phyloP scores from a whole-genome alignment of 352 stramenopile species.

The Pythium myriotylum region DNA sequence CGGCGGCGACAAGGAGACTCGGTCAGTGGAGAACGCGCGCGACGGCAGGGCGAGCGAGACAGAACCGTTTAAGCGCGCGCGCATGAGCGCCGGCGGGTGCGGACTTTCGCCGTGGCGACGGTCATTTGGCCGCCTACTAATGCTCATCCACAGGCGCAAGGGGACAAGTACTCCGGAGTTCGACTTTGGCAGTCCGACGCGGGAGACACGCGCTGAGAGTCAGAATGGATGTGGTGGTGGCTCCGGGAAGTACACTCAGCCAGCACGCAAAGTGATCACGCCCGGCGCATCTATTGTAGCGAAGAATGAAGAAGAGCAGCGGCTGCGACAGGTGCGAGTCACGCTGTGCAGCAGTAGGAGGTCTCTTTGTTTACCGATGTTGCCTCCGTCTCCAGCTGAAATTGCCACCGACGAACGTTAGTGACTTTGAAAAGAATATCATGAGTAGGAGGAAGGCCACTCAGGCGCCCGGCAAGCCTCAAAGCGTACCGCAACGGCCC shows the following conservation, averaged over 20 bases:
- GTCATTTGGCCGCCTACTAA: no score
- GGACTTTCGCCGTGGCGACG: neutral
- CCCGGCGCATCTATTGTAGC: slow-evolving; percentile 8
- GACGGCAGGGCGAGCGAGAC: slow-evolving; percentile 17
- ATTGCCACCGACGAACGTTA: neutral
- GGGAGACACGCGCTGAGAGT: no score
- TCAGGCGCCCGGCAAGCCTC: neutral
- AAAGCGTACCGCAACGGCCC: neutral
- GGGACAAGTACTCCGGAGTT: no score
- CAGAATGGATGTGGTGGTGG: neutral
- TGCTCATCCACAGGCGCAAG: no score
- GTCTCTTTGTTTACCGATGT: no score
- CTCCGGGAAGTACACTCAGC: slow-evolving; percentile 17
- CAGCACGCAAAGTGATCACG: neutral
- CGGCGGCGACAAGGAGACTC: neutral
- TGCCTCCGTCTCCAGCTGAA: neutral
- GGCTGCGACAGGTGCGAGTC: slow-evolving; percentile 17
- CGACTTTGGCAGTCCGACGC: no score
- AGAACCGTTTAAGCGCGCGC: slow-evolving; percentile 12
- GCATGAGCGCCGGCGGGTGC: slow-evolving; percentile 1
- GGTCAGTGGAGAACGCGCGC: slow-evolving; percentile 20
- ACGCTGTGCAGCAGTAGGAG: no score
- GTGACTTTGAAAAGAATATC: neutral
- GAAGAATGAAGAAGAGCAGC: slow-evolving; percentile 22
- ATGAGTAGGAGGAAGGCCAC: neutral